Conservation (phyloP, 2,329 filamentous ascomycete species). For the Colletotrichum aenigma region DNA sequence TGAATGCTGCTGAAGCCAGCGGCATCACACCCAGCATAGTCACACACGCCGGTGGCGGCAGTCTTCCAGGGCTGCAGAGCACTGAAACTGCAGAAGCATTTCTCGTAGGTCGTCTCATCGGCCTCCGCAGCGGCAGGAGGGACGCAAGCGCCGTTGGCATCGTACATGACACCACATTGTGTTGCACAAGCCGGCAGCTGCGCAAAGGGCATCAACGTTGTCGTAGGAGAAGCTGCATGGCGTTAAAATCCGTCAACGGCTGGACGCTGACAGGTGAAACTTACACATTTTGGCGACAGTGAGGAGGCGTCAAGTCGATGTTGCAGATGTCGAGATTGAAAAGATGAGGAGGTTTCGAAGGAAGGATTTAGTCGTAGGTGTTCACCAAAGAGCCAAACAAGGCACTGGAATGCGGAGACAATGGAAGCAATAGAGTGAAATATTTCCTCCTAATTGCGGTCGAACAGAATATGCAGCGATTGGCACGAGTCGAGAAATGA, state of each 20-base stretch:
- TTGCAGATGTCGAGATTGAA: background rate
- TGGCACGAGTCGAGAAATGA: background rate
- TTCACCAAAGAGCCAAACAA: background rate
- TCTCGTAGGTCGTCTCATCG: constrained; percentile 59
- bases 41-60: constrained; percentile 65
- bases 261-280: background rate
- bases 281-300: constrained; percentile 17
- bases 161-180: constrained; percentile 63
- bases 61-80: constrained; percentile 48
- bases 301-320: background rate
- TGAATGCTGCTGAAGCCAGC: constrained; percentile 60
- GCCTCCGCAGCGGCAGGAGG: constrained; percentile 57
- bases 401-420: constrained; percentile 14
- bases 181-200: constrained; percentile 67
- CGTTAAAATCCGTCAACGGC: background rate
- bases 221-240: constrained; percentile 28
- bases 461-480: background rate
- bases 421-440: background rate
- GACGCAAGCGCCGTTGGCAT: constrained; percentile 75
- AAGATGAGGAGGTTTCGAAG: background rate
- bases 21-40: constrained; percentile 54
- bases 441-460: constrained; percentile 2
- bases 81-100: constrained; percentile 76
- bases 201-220: constrained; percentile 61
- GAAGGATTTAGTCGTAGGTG: background rate